Base-by-base conservation (phyloP, 1,284 basidiomycete species). In the Ustilago cynodontis region DNA sequence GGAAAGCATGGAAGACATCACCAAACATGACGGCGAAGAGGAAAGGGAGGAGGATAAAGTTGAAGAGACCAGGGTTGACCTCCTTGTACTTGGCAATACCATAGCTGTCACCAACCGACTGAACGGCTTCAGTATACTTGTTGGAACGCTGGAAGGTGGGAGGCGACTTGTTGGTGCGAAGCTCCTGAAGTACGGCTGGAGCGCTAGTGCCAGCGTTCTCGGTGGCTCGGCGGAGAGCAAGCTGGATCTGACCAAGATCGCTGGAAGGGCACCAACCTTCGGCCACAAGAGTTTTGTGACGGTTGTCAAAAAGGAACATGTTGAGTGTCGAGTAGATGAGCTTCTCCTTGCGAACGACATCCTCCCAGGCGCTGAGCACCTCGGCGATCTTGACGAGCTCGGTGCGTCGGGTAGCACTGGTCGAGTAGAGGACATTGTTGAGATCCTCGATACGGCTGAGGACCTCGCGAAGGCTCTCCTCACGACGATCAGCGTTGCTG, bases 1-100 rank as follows among this genome's bases (percentile, higher is more conserved):
- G 91, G 71, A 91, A 88, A 49, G 94, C 97, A 87, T 99, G 96
- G 11, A 97, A 97, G 85, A 99, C 93, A 87, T 99, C 96, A 84
- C 96, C 97, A 86, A 99, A 99, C 96, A 99, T 99, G 88, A 98
- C 94, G 13, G 95, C 96, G 82, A 99, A 99, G 81, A 99, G 88
- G 91, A 99, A 99, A 0, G 97, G 97, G 90, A 98, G 98, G 1
- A 94, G 96, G 84, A 95, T 90, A 81, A 97, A 90, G 3, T 95
- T 93, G 86, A 95, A 96, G 43, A 99, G 88, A 77, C 96, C 97
- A 11, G 97, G 96, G 86, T 99, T 99, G 87, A 95, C 92, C 88
- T 99, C 97, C 87, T 98, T 93, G 87, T 99, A 99, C 1, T 91
- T 91, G 13, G 95, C 94, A 60, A 94, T 91, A 83, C 96, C 97